Evolutionary conservation across 2,329 filamentous ascomycete genomes (phyloP), one percentile per base, ranked within the genome.

Genomic region (Penicillium olsonii): DNA sequence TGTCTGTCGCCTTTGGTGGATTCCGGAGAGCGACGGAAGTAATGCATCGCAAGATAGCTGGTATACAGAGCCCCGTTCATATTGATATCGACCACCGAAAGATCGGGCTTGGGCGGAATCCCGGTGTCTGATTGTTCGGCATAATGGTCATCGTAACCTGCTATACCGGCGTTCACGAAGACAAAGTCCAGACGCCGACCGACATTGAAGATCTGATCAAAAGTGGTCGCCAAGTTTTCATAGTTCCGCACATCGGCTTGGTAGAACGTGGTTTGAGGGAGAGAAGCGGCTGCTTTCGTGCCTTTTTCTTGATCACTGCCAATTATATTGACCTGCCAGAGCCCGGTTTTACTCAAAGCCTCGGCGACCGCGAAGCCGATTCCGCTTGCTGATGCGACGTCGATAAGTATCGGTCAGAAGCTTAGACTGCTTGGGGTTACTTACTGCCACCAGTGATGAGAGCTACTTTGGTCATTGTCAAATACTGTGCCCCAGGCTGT

Each of bases 81-180:
- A 49, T 76, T 71, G 37, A 75, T 66, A 31, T 76, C 72, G 29
- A 70, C 64, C 17, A 71, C 60, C 27, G 66, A 54, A n/a, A 63
- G 65, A 14, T 62, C 56, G 0, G 74, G 70, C 31, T 47, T 24
- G 20, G 55, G 50, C 9, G 64, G 53, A 7, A 69, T 55, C n/a
- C 20, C 39, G 2, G 48, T 45, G 2, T 54, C 55, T 2, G 47
- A 38, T 29, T 72, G 63, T 2, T 53, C 53, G 26, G 61, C 63
- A 48, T 68, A 76, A 57, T 75, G 74, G 45, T 71, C 72, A 43
- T 65, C 57, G 10, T 64, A 56, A 39, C 77, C 73, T 6, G 75
- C 62, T n/a, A 76, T 70, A 2, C 76, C 76, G 1, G 76, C 76
- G 48, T 79, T 79, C 14, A 74, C 76, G 52, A 75, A 79, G 24